A percentile compares a stretch with the other conserved stretches of the same genome.
Evolutionary conservation across 176 grass and related monocot genomes (phyloP).

Genomic region (Aegilops bicornis): DNA sequence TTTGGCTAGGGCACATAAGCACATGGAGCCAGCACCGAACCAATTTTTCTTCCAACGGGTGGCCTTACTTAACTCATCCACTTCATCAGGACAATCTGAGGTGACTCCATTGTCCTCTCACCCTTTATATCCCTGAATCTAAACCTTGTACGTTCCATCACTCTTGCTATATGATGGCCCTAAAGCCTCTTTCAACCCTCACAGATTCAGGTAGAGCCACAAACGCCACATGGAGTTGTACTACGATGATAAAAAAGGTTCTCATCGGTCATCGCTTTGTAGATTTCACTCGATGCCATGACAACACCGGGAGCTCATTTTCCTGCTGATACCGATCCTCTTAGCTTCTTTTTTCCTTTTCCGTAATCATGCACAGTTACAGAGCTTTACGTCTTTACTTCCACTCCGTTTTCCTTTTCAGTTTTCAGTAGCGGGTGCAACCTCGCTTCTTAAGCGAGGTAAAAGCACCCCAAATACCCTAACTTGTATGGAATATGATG

Average conservation of each 20-base stretch:
- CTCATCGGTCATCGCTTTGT: background rate
- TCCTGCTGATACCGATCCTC: background rate
- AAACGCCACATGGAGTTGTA: conserved; percentile 13
- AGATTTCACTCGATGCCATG: conserved; percentile 14
- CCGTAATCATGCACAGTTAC: background rate
- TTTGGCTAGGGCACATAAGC: conserved; percentile 1
- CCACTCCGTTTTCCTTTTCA: background rate
- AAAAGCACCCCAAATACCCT: too few relatives aligned
- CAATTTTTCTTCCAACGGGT: background rate
- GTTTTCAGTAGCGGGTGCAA: conserved; percentile 1
- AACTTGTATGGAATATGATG: too few relatives aligned
- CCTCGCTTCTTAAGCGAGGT: background rate
- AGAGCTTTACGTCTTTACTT: background rate
- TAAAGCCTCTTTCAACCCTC: conserved; percentile 31
- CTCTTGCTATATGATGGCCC: conserved; percentile 18
- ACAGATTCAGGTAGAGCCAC: conserved; percentile 28
- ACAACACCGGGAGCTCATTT: background rate
- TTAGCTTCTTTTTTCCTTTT: background rate
- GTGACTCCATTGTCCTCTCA: background rate
- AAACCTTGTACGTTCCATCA: conserved; percentile 14
- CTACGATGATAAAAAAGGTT: conserved; percentile 11
- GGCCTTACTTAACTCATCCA: background rate
- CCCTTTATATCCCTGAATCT: conserved; percentile 14
- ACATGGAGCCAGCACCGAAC: background rate
- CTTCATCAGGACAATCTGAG: conserved; percentile 6